Evolutionary conservation across 768 basidiomycete genomes (phyloP).

Genomic region (Amanita rimosa): DNA sequence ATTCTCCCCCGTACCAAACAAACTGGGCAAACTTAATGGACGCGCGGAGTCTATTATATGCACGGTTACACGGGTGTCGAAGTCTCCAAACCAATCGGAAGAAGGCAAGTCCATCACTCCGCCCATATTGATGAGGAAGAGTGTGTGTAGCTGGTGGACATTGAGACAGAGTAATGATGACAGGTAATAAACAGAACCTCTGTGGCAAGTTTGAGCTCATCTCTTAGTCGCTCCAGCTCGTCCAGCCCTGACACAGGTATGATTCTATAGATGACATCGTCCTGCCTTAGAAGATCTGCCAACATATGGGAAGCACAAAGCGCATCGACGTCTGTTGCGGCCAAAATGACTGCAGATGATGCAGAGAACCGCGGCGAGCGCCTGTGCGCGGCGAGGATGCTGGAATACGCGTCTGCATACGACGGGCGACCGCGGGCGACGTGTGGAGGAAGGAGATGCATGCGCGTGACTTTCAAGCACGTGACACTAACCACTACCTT

Average conservation of each 20-base stretch:
- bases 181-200: conserved; percentile 38
- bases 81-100: conserved; percentile 66
- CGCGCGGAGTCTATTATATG: conserved; percentile 94
- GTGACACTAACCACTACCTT: conserved; percentile 1
- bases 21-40: conserved; percentile 78
- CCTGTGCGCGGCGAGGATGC: conserved; percentile 61
- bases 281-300: conserved; percentile 79
- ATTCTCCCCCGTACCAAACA: conserved; percentile 64
- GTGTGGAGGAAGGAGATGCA: conserved; percentile 64
- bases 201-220: conserved; percentile 51
- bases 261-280: conserved; percentile 85
- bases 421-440: conserved; percentile 48
- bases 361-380: conserved; percentile 69
- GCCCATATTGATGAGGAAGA: conserved; percentile 90
- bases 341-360: conserved; percentile 76
- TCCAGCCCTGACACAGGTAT: conserved; percentile 82
- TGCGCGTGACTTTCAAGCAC: conserved; percentile 13
- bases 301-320: conserved; percentile 88
- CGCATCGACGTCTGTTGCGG: conserved; percentile 86
- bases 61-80: conserved; percentile 48
- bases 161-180: conserved; percentile 1
- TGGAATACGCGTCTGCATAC: conserved; percentile 63
- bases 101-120: conserved; percentile 76
- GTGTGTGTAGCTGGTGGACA: conserved; percentile 59
- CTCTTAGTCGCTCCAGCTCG: conserved; percentile 55